A percentile compares a stretch with the other conserved stretches of the same genome.
These are phyloP conservation scores for Sporisorium scitamineum DNA, from an alignment of 1,284 basidiomycete genomes.

Conservation along the genomic window DNA sequence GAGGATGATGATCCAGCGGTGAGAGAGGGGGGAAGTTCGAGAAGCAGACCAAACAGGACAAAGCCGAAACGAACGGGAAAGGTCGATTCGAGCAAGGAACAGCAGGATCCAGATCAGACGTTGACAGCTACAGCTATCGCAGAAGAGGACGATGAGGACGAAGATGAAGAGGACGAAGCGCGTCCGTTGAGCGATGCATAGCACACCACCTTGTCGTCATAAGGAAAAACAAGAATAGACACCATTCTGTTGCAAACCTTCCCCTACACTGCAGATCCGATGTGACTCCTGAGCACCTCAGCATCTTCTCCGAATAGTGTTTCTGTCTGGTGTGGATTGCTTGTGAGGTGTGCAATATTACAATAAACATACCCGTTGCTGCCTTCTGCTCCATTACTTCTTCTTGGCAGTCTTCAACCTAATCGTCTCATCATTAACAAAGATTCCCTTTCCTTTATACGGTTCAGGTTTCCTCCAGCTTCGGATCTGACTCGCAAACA, in stretches of 20 bases:
- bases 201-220: not conserved
- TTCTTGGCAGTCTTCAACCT: conserved; percentile 92
- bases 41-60: not conserved
- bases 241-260: too few species aligned
- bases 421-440: conserved; percentile 88
- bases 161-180: not conserved
- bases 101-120: conserved; percentile 27
- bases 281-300: too few species aligned
- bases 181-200: not conserved
- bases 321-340: too few species aligned
- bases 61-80: not conserved
- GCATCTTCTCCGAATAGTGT: too few species aligned
- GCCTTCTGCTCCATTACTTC: conserved; percentile 75
- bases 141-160: conserved; percentile 20
- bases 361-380: not conserved
- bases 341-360: too few species aligned
- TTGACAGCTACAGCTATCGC: conserved; percentile 12
- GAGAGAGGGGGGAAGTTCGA: not conserved
- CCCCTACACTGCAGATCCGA: too few species aligned
- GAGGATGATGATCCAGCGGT: not conserved
- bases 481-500: conserved; percentile 88
- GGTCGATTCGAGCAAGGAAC: too few species aligned
- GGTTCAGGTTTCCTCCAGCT: conserved; percentile 90
- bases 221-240: too few species aligned
- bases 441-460: conserved; percentile 89